phyloP scores from a whole-genome alignment of 2,329 filamentous ascomycete species.

The Talaromyces sp. region DNA sequence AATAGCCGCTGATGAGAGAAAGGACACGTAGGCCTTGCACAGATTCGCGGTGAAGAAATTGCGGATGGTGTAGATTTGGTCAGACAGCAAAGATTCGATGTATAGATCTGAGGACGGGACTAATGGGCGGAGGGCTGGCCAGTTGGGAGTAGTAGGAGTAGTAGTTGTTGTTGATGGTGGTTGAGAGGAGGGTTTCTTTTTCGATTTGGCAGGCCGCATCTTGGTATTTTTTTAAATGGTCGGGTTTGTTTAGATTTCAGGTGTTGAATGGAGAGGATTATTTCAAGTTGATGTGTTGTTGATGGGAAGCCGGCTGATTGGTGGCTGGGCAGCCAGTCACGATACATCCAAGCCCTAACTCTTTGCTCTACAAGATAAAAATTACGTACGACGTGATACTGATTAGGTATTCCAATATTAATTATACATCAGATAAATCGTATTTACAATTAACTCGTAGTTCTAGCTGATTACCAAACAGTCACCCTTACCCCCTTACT shows the following conservation, averaged over 20 bases:
- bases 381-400: neutral
- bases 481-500: conserved; percentile 11
- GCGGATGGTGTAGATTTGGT: conserved; percentile 67
- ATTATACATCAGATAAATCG: neutral
- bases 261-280: neutral
- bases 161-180: neutral
- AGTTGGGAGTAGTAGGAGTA: conserved; percentile 43
- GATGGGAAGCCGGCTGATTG: neutral
- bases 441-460: neutral
- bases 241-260: neutral
- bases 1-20: conserved; percentile 56
- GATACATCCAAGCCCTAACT: neutral
- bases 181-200: neutral
- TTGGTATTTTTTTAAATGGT: neutral
- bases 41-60: conserved; percentile 70
- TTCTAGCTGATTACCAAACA: neutral
- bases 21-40: conserved; percentile 70
- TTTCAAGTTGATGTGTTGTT: neutral
- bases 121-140: conserved; percentile 67
- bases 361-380: neutral
- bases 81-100: conserved; percentile 52
- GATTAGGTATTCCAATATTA: neutral
- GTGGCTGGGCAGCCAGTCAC: neutral
- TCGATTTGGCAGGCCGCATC: conserved; percentile 8
- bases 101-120: conserved; percentile 61